phyloP scores from a whole-genome alignment of 2,329 filamentous ascomycete species.

The Elsinoe fawcettii region DNA sequence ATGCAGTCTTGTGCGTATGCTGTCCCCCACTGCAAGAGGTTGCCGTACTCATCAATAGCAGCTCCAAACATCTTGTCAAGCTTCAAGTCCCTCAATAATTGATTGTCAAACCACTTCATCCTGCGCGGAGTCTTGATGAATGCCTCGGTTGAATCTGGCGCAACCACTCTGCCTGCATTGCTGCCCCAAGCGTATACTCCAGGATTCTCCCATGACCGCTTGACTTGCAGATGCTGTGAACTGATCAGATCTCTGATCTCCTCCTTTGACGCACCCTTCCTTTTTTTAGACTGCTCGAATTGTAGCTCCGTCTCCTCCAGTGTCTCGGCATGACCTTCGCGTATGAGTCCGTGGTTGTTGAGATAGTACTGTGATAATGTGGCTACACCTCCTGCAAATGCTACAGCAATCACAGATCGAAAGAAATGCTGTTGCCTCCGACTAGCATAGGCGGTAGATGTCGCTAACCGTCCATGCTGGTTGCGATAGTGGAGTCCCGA shows the following conservation, averaged over 20 bases:
- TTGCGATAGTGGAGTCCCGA: conserved; percentile 23
- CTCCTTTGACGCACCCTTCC: conserved; percentile 51
- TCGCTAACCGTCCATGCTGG: conserved; percentile 20
- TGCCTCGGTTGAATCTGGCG: conserved; percentile 68
- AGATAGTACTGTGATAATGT: conserved; percentile 39
- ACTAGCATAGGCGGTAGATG: conserved; percentile 31
- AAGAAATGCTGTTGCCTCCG: conserved; percentile 40
- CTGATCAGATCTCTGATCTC: conserved; percentile 69
- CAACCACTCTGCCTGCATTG: conserved; percentile 76
- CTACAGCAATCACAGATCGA: conserved; percentile 37
- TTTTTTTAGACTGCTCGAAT: conserved; percentile 59
- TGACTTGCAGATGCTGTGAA: conserved; percentile 81
- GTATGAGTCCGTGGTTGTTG: conserved; percentile 32
- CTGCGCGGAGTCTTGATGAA: conserved; percentile 73
- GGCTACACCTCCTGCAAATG: conserved; percentile 36
- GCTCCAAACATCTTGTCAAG: conserved; percentile 74
- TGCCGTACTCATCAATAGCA: conserved; percentile 78
- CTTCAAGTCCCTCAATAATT: conserved; percentile 79
- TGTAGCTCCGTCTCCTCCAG: conserved; percentile 49
- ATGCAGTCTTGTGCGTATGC: conserved; percentile 60
- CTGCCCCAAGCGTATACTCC: conserved; percentile 93
- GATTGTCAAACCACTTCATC: conserved; percentile 74
- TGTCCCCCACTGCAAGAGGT: conserved; percentile 85
- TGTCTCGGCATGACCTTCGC: conserved; percentile 42
- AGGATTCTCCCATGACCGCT: conserved; percentile 70